A percentile compares a stretch with the other conserved stretches of the same genome.
These are phyloP conservation scores for Smithsoniella earleae DNA, from an alignment of 163 green algal species.

Conservation along the genomic window DNA sequence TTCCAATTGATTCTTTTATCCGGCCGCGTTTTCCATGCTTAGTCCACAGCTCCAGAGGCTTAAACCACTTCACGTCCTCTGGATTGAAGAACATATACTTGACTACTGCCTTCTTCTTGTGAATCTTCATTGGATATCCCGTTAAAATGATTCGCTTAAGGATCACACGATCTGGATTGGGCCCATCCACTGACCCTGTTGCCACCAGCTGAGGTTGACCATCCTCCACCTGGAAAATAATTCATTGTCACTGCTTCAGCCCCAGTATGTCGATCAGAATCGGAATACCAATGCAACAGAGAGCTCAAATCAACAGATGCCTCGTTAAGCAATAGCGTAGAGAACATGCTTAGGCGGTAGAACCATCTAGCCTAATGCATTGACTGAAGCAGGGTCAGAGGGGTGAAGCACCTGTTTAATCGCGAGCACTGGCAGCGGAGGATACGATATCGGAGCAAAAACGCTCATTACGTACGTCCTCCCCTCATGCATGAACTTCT, in stretches of 20 bases:
- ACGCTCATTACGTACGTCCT: constrained; percentile 56
- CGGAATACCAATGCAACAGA: no score
- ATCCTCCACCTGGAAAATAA: constrained; percentile 18
- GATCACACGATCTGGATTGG: constrained; percentile 81
- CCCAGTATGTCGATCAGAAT: no score
- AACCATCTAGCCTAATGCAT: no score
- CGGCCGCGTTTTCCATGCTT: constrained; percentile 78
- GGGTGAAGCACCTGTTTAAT: constrained; percentile 55
- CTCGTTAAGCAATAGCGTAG: no score
- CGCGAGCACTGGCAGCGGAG: constrained; percentile 74
- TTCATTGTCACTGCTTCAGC: no score
- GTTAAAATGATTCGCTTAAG: constrained; percentile 92
- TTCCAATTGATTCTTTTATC: constrained; percentile 93
- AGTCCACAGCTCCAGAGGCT: constrained; percentile 78
- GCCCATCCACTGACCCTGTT: constrained; percentile 58
- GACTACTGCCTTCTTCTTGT: constrained; percentile 87
- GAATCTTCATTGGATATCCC: constrained; percentile 74
- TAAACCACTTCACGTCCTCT: constrained; percentile 87
- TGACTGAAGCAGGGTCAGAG: neutral
- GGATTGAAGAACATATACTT: constrained; percentile 93
- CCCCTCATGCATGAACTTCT: constrained; percentile 74
- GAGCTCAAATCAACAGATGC: no score
- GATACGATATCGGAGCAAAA: constrained; percentile 81
- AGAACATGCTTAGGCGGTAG: no score
- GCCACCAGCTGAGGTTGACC: constrained; percentile 47